These are phyloP conservation scores for Zoysia japonica DNA, from an alignment of 176 grass and related monocot species.

Conservation along the genomic window DNA sequence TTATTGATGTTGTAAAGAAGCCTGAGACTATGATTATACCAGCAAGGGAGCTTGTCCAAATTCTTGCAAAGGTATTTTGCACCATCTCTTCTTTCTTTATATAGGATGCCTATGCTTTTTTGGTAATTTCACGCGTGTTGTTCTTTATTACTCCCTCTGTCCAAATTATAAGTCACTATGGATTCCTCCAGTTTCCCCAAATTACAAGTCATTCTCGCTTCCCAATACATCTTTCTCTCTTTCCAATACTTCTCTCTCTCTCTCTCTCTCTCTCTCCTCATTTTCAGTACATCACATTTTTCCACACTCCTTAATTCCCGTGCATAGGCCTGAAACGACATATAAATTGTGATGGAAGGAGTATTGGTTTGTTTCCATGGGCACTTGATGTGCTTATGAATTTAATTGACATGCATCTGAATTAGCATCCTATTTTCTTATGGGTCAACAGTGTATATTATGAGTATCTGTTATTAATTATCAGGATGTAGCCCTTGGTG, in stretches of 20 bases:
- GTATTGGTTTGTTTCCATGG: constrained; percentile 15
- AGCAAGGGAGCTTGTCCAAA: constrained; percentile 76
- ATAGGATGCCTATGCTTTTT: background rate
- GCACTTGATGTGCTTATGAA: constrained; percentile 19
- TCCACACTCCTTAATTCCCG: no score
- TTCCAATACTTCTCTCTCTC: no score
- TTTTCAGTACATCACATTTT: no score
- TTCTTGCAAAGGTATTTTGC: constrained; percentile 79
- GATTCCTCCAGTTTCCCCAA: no score
- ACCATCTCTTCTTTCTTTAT: background rate
- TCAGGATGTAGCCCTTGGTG: constrained; percentile 77
- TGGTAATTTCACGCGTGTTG: background rate
- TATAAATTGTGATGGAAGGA: no score
- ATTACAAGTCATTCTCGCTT: no score
- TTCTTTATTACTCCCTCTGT: background rate
- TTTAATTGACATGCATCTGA: constrained; percentile 3
- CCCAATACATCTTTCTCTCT: no score
- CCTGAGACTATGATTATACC: constrained; percentile 89
- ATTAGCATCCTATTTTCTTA: background rate
- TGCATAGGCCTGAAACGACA: no score
- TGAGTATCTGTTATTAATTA: constrained; percentile 37
- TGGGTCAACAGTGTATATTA: background rate
- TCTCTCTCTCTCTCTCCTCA: no score
- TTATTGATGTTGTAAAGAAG: constrained; percentile 57
- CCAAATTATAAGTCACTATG: no score